Base-by-base conservation (phyloP, 345 rosid species). In the Eucalyptus regnans region DNA sequence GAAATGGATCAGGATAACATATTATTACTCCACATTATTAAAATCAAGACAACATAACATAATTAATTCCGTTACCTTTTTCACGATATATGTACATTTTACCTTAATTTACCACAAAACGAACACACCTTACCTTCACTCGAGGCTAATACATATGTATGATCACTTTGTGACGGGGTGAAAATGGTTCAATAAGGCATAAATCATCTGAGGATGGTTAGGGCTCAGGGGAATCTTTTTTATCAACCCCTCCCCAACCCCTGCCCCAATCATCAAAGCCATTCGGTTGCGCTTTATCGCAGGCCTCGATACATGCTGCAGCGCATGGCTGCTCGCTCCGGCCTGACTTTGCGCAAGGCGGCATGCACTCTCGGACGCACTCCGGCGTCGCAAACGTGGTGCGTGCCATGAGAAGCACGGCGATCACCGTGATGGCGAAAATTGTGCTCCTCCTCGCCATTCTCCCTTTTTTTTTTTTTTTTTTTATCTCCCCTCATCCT, bases 61-160 rank as follows among this genome's bases (percentile, higher is more conserved):
- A 14, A 7, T n/a, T n/a, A n/a, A 64, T 64, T 64, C 0, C 20
- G 1, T 64, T n/a, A 15, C 4, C 20, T 64, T 64, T 64, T n/a
- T 64, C 5, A 15, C 0, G 3, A 5, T n/a, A 3, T n/a, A 37
- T 10, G 2, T 14, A n/a, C 18, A n/a, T 14, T 64, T n/a, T 17
- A 64, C 37, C 37, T 14, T 14, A 64, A 64, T 31, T 66, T 8
- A 7, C 9, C 41, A 15, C 20, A 15, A 64, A 31, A 64, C 3
- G 3, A 66, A 7, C 5, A 31, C 68, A 31, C 6, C 2, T 15
- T 15, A 14, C 41, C 76, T 64, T 64, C 20, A n/a, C 20, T 64
- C 41, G 6, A 66, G 79, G 79, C 41, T n/a, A 16, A 31, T 31
- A 31, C 79, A 66, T 41, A 66, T 14, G 79, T n/a, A 33, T 31